Evolutionary conservation across 257 asterid species (phyloP), one percentile per base, ranked within the genome.

Genomic region (Orobanche coerulescens): DNA sequence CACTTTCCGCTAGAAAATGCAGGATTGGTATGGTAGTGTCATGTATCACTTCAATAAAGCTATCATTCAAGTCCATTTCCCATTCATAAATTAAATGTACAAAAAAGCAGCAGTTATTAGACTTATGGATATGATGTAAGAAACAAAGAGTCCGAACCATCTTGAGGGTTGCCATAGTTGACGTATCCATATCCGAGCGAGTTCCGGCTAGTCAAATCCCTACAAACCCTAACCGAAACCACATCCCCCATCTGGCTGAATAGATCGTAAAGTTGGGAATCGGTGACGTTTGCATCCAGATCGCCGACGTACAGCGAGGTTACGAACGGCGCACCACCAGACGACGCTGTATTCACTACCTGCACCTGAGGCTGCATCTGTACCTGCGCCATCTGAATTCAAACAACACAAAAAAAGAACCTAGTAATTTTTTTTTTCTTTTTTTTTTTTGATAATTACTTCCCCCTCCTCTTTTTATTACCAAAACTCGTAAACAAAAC

Each of bases 171-270:
- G 71, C 82, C 80, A 61, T 67, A 92, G 75, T 92, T 92, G 66
- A 92, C 98, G 34, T 92, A 92, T 57, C 96, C 98, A 37, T 92
- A 92, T 18, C 98, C 95, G 12, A 92, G 95, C 6, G 96, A 86
- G 5, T 81, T 72, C 9, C 85, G 84, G 59, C 67, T 86, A 13
- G 86, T 72, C 82, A 83, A 74, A 68, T 92, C 96, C 80, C 88
- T 78, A 55, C 98, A 92, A 68, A 92, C 85, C 90, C 95, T 84
- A 73, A 88, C 94, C 9, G 98, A 92, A 11, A 86, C 95, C 65
- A 92, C 90, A n/a, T 81, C 95, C 10, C 90, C 94, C 50, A 88
- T 76, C 84, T 88, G 94, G 61, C 64, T 78, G 75, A 92, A 92
- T 76, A 92, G 78, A 69, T 91, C 96, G 73, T 82, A 91, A 14